Base-by-base conservation (phyloP, 768 basidiomycete genomes). In the Leccinum sublutescens region DNA sequence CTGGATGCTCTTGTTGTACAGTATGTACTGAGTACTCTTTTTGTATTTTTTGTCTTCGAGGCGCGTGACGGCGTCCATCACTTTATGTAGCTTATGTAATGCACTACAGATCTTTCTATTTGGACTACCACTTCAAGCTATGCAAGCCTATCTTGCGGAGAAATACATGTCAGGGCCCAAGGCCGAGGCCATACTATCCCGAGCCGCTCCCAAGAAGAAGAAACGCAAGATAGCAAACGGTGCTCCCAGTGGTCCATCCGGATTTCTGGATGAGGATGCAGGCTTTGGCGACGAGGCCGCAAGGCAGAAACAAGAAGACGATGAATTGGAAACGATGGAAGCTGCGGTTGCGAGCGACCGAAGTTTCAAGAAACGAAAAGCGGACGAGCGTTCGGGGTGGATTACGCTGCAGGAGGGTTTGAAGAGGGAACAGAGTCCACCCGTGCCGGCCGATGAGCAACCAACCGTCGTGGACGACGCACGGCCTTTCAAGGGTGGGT, bases 101-200 rank as follows among this genome's bases (percentile, higher is more conserved):
- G 11, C 34, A 8, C 2, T 43, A 43, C 38, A 2, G 17, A 48
- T 48, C 47, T 25, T 17, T 34, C 33, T 11, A 5, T 12, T 34
- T 38, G 50, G 48, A 10, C 23, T 10, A 31, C 33, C 1, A 51
- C 49, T 36, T 47, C 27, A 47, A 53, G 67, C 63, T 43, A 81
- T 95, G 78, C 88, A 93, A 71, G 80, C 91, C 23, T 95, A 95
- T 71, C 82, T 95, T 17, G 93, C 93, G 0, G 83, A 88, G 63
- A 93, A 91, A 62, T 98, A 98, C 78, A 96, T 98, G 95, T 87
- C 94, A 5, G 96, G 96, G 1, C 86, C 93, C 0, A 98, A 98
- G 68, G 94, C 95, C 2, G 96, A 98, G 65, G 95, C 93, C 6
- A 98, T 98, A 62, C 80, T 98, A 8, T 79, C 94, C 4, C 84